These are phyloP conservation scores for Dendrobium chrysotoxum DNA, from an alignment of 106 monocot genomes.

Conservation along the genomic window DNA sequence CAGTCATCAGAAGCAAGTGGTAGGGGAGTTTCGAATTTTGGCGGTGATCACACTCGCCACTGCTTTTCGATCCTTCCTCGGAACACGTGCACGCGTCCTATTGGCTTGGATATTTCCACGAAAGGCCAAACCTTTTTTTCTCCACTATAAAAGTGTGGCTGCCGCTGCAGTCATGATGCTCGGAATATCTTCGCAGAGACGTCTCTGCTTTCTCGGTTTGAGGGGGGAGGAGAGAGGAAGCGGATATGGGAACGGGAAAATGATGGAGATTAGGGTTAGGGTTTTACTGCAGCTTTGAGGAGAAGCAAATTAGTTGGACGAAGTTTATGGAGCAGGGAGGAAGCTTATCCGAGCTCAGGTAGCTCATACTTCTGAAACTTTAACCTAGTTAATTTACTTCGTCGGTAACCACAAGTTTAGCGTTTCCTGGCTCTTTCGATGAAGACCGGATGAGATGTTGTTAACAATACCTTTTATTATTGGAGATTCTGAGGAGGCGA, in stretches of 20 bases:
- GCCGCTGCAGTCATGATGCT: background rate
- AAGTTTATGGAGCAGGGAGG: slow-evolving; percentile 1
- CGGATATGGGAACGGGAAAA: background rate
- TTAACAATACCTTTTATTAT: background rate
- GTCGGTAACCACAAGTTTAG: background rate
- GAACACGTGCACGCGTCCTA: background rate
- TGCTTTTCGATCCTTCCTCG: background rate
- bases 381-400: background rate
- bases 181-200: slow-evolving; percentile 6
- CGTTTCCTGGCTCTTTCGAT: background rate
- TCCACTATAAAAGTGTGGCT: slow-evolving; percentile 1
- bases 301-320: background rate
- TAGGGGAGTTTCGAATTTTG: background rate
- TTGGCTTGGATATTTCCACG: background rate
- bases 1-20: no score
- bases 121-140: background rate
- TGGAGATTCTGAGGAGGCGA: background rate
- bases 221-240: background rate
- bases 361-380: background rate
- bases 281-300: background rate
- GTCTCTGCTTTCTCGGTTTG: slow-evolving; percentile 4
- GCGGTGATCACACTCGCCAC: background rate
- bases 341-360: background rate
- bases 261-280: background rate
- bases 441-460: background rate